A percentile compares a stretch with the other conserved stretches of the same genome.
Conservation (phyloP, 2,329 filamentous ascomycete genomes). For the Neofusicoccum ribis region DNA sequence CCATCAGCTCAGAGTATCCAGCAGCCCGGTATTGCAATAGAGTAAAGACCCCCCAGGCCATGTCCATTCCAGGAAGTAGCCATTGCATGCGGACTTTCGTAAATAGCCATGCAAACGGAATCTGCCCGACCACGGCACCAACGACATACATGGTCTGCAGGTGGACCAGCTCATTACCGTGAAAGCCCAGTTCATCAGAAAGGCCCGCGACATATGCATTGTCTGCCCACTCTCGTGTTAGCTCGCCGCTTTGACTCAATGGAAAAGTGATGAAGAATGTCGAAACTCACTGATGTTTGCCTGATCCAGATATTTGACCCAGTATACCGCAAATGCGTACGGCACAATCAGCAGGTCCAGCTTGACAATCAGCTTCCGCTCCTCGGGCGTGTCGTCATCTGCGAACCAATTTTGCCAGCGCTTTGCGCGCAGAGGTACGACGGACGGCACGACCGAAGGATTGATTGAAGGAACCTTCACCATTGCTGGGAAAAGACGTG, state of each 20-base stretch:
- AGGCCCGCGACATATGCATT: conserved; percentile 59
- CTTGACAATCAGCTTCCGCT: conserved; percentile 55
- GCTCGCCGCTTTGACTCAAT: neutral
- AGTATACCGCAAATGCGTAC: conserved; percentile 58
- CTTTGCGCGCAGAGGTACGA: conserved; percentile 1
- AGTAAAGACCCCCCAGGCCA: conserved; percentile 59
- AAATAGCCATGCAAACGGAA: conserved; percentile 56
- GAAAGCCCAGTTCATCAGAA: conserved; percentile 53
- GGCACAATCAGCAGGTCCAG: conserved; percentile 58
- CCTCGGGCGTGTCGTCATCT: conserved; percentile 49
- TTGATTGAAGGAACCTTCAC: neutral
- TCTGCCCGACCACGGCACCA: conserved; percentile 53
- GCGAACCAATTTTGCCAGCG: conserved; percentile 27
- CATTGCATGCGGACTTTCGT: conserved; percentile 47
- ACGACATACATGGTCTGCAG: conserved; percentile 56
- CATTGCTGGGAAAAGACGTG: neutral
- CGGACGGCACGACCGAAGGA: neutral
- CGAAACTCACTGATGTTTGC: conserved; percentile 52
- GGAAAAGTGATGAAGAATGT: neutral
- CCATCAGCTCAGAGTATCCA: conserved; percentile 52
- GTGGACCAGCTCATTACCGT: conserved; percentile 57
- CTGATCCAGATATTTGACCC: conserved; percentile 59
- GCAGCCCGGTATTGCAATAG: conserved; percentile 55
- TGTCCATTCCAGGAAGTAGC: conserved; percentile 53
- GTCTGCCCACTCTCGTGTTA: conserved; percentile 35